phyloP scores from a whole-genome alignment of 2,329 filamentous ascomycete species.

The Akanthomyces uredinophilus region DNA sequence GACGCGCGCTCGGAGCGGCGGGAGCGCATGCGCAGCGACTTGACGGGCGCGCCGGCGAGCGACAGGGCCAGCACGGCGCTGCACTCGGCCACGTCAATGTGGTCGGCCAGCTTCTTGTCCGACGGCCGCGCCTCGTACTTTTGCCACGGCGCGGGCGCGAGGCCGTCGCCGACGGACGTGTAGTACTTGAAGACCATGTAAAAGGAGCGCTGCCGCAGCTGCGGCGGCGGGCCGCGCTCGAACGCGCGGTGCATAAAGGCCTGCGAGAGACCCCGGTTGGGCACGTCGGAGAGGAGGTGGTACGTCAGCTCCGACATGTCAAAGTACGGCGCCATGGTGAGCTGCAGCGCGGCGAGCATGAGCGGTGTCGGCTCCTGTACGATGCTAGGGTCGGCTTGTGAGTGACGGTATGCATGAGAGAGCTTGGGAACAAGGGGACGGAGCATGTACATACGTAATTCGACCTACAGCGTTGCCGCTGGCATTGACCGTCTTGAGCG shows the following conservation, averaged over 20 bases:
- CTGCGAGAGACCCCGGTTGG: conserved; percentile 38
- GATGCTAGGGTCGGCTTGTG: conserved; percentile 34
- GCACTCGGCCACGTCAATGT: conserved; percentile 56
- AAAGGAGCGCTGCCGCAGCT: conserved; percentile 49
- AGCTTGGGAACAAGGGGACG: too few species aligned
- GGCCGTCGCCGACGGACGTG: conserved; percentile 51
- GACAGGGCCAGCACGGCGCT: conserved; percentile 55
- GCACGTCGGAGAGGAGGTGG: conserved; percentile 46
- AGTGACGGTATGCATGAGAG: too few species aligned
- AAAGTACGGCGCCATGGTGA: conserved; percentile 52
- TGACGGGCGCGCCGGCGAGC: conserved; percentile 46
- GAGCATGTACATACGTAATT: conserved; percentile 38
- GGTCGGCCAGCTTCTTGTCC: conserved; percentile 36
- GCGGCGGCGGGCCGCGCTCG: conserved; percentile 22
- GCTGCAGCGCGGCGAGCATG: conserved; percentile 53
- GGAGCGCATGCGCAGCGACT: conserved; percentile 43
- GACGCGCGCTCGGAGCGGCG: conserved; percentile 37
- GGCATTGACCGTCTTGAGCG: conserved; percentile 34
- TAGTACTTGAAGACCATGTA: conserved; percentile 63
- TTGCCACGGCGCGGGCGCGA: conserved; percentile 57
- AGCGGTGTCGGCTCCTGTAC: conserved; percentile 57
- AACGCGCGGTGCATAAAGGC: conserved; percentile 49
- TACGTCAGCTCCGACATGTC: conserved; percentile 58
- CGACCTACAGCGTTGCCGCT: conserved; percentile 44
- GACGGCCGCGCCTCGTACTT: conserved; percentile 43